Evolutionary conservation across 768 basidiomycete genomes (phyloP).

Genomic region (Solioccasus polychromus): DNA sequence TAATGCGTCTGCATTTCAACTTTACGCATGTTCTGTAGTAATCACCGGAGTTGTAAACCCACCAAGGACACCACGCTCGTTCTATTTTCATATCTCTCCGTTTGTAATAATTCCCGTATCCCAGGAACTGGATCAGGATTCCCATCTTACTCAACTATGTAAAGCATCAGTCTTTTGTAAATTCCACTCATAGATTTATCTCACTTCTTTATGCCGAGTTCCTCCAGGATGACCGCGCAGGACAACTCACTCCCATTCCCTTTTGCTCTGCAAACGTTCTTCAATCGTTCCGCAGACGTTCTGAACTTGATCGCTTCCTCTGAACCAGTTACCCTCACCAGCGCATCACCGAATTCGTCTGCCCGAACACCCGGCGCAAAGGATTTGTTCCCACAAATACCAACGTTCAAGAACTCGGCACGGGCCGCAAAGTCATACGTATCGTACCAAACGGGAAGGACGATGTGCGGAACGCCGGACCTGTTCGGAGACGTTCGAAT

Average conservation of each 20-base stretch:
- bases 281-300: neutral
- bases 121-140: conserved; percentile 21
- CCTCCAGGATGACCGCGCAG: neutral
- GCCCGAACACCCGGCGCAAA: neutral
- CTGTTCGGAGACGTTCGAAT: neutral
- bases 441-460: neutral
- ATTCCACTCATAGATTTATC: too few relatives aligned
- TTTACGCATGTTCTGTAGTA: too few relatives aligned
- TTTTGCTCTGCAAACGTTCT: neutral
- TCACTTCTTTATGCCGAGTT: neutral
- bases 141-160: neutral
- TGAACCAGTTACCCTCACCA: neutral
- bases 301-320: neutral
- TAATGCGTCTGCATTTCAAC: too few relatives aligned
- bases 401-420: neutral
- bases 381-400: neutral
- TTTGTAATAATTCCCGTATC: conserved; percentile 10
- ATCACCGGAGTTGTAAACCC: neutral
- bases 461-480: neutral
- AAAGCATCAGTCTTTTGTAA: neutral
- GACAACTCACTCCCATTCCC: conserved; percentile 5
- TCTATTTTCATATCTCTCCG: neutral
- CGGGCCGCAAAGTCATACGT: neutral
- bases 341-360: neutral
- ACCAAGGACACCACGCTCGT: neutral